Evolutionary conservation across 306 rosid species (phyloP).

Genomic region (Pterocarpus macrocarpus): DNA sequence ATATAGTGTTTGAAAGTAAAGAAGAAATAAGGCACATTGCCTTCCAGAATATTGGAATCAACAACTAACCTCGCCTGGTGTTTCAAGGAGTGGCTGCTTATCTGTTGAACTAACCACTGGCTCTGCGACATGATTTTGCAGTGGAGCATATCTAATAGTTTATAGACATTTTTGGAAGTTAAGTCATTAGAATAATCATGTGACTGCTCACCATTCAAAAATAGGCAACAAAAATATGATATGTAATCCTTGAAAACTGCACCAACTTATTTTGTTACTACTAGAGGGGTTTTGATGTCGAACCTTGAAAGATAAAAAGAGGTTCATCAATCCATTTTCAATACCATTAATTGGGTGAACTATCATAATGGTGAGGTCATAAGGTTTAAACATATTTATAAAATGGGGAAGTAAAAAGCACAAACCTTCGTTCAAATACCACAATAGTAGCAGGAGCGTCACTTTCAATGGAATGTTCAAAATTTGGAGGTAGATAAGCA

Average conservation of each 20-base stretch:
- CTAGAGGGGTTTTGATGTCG: conserved; percentile 9
- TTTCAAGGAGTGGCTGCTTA: conserved; percentile 88
- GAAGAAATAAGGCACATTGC: background rate
- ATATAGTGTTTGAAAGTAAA: conserved; percentile 1
- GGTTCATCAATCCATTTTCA: conserved; percentile 29
- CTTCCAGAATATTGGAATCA: conserved; percentile 32
- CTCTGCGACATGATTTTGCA: conserved; percentile 63
- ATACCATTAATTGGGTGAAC: conserved; percentile 37
- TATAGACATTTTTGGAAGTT: conserved; percentile 39
- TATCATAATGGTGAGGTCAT: conserved; percentile 35
- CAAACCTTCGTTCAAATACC: conserved; percentile 89
- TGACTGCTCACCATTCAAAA: conserved; percentile 29
- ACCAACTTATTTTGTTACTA: conserved; percentile 13
- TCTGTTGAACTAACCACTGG: conserved; percentile 73
- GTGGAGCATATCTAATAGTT: conserved; percentile 59
- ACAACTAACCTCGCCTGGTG: conserved; percentile 87
- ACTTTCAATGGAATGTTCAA: conserved; percentile 70
- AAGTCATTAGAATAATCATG: conserved; percentile 37
- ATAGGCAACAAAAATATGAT: conserved; percentile 28
- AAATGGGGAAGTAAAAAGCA: conserved; percentile 28
- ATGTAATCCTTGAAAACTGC: conserved; percentile 31
- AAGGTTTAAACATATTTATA: conserved; percentile 10
- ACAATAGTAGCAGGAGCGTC: conserved; percentile 74
- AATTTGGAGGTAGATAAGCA: conserved; percentile 83
- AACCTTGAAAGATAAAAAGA: conserved; percentile 30